Percentiles rank a stretch among this genome's conserved stretches.
phyloP scores from a whole-genome alignment of 768 basidiomycete genomes.

The Flagelloscypha sp. region DNA sequence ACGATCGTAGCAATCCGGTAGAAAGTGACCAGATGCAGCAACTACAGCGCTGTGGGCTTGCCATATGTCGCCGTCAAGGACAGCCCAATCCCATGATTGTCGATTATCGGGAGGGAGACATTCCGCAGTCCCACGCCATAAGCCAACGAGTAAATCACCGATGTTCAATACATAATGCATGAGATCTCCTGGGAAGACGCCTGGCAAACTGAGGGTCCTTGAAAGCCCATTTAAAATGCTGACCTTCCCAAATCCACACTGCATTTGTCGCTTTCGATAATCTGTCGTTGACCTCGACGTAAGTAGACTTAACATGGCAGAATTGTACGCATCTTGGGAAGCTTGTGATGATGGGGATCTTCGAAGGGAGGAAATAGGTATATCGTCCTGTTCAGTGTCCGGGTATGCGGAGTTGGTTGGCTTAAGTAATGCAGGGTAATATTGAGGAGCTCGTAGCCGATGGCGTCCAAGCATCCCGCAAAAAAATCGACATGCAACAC shows the following conservation, averaged over 20 bases:
- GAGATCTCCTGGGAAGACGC: constrained; percentile 10
- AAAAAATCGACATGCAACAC: constrained; percentile 14
- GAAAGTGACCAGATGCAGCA: constrained; percentile 3
- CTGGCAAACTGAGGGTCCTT: constrained; percentile 4
- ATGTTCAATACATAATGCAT: constrained; percentile 14
- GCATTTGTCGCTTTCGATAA: not conserved
- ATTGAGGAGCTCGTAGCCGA: constrained; percentile 10
- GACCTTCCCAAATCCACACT: constrained; percentile 13
- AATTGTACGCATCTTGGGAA: not conserved
- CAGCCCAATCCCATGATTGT: constrained; percentile 23
- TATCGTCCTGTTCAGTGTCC: constrained; percentile 16
- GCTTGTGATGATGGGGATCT: not conserved
- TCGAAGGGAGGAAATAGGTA: constrained; percentile 3
- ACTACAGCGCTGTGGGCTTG: constrained; percentile 11
- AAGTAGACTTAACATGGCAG: not conserved
- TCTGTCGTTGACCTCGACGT: not conserved
- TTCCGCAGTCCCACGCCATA: constrained; percentile 17
- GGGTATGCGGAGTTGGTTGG: constrained; percentile 13
- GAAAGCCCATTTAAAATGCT: constrained; percentile 13
- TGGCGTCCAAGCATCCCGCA: constrained; percentile 14
- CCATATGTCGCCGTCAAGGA: constrained; percentile 16
- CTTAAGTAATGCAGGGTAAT: constrained; percentile 17
- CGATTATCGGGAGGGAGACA: constrained; percentile 17
- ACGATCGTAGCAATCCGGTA: constrained; percentile 13
- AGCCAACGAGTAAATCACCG: constrained; percentile 8